Base-by-base conservation (phyloP, 1,139 yeast species). In the Oligophagozyma castellii region DNA sequence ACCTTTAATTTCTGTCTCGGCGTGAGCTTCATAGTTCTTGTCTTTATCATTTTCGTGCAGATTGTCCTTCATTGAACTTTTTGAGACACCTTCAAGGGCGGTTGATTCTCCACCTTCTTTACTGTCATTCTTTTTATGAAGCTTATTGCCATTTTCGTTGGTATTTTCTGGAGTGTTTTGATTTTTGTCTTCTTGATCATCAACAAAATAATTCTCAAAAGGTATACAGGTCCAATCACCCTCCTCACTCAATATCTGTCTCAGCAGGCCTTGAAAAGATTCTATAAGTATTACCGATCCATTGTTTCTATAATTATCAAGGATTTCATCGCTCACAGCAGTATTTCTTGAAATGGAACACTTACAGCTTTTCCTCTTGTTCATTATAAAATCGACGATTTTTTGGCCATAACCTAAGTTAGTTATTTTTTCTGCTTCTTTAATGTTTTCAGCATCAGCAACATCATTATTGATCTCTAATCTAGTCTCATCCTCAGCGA, bases 381-480 rank as follows among this genome's bases (percentile, higher is more conserved):
- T 27, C 7, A 36, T 33, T 14, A 50, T 42, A 20, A 38, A 25
- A 20, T 21, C 15, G 13, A 24, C 15, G 10, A 7, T 24, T 21
- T 21, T 18, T 12, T 29, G 18, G n/a, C n/a, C n/a, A n/a, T n/a
- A n/a, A n/a, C n/a, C n/a, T n/a, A n/a, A n/a, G n/a, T n/a, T n/a
- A n/a, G 5, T 6, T 16, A 11, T 12, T 5, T 3, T 11, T 16
- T 24, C 12, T 21, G 18, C 7, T 4, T n/a, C 12, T 7, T 3
- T n/a, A 12, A 4, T 5, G 13, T 21, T 16, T 18, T 29, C 21
- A 16, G 26, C 46, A 43, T 19, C 25, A 40, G 55, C 39, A 26
- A 51, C 34, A 58, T 63, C 38, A 59, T 56, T 11, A 60, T 68
- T 36, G 19, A 24, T 23, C 5, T 36, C 43, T 36, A 39, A 35